phyloP scores from a whole-genome alignment of 2,329 filamentous ascomycete genomes.

The Penicillium sp. region DNA sequence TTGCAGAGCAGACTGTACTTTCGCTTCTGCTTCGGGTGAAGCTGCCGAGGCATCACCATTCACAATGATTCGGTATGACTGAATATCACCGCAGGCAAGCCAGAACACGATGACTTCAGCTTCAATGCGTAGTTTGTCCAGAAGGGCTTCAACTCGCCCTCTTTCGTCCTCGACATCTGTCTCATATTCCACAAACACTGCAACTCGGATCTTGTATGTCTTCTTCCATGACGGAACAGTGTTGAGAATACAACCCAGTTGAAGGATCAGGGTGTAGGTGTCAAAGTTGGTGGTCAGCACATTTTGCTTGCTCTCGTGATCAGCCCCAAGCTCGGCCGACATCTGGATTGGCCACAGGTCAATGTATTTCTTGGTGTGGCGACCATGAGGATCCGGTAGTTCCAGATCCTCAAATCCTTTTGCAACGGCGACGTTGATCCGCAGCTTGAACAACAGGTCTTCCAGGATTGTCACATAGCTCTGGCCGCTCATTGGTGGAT shows the following conservation, averaged over 20 bases:
- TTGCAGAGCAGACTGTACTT: slow-evolving; percentile 66
- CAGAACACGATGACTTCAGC: slow-evolving; percentile 79
- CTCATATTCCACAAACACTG: slow-evolving; percentile 89
- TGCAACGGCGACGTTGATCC: slow-evolving; percentile 81
- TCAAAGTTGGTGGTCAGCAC: slow-evolving; percentile 87
- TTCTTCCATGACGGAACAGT: slow-evolving; percentile 80
- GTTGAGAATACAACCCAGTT: slow-evolving; percentile 79
- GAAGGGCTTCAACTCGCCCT: slow-evolving; percentile 68
- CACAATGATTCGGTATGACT: slow-evolving; percentile 75
- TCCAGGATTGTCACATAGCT: slow-evolving; percentile 83
- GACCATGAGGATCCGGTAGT: slow-evolving; percentile 62
- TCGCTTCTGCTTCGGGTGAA: slow-evolving; percentile 57
- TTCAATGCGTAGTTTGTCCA: slow-evolving; percentile 80
- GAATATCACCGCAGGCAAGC: slow-evolving; percentile 71
- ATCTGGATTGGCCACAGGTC: slow-evolving; percentile 93
- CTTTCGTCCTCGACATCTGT: slow-evolving; percentile 78
- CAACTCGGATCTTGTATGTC: slow-evolving; percentile 70
- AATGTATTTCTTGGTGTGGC: slow-evolving; percentile 72
- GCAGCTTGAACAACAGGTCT: slow-evolving; percentile 73
- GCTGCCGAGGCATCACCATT: slow-evolving; percentile 62
- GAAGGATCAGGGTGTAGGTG: slow-evolving; percentile 84
- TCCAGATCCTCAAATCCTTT: slow-evolving; percentile 78
- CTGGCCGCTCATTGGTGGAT: slow-evolving; percentile 67
- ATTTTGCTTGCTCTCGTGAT: slow-evolving; percentile 62
- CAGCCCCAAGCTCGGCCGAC: slow-evolving; percentile 76